Percentiles rank a stretch among this genome's conserved stretches.
Conservation (phyloP, 352 stramenopile species). For the Phytophthora pinifolia region DNA sequence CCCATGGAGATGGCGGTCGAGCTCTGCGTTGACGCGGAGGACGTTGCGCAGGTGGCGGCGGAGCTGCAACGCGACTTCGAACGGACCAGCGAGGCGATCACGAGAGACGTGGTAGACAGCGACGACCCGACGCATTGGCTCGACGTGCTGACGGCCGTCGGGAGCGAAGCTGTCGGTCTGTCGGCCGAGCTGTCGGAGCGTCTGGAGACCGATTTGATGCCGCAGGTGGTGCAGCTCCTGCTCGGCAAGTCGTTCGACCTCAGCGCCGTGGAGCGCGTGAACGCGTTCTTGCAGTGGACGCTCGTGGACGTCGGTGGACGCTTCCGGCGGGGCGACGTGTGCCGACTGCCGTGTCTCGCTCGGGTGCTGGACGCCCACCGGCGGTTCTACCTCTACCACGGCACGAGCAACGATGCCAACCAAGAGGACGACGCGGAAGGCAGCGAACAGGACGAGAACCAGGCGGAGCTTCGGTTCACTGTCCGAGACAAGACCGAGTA, state of each 20-base stretch:
- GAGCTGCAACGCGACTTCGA: constrained; percentile 61
- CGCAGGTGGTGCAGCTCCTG: constrained; percentile 58
- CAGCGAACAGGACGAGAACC: constrained; percentile 7
- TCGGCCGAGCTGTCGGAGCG: constrained; percentile 33
- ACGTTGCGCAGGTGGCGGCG: constrained; percentile 12
- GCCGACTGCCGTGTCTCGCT: constrained; percentile 44
- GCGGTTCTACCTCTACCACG: constrained; percentile 56
- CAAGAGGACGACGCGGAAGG: constrained; percentile 1
- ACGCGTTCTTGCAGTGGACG: constrained; percentile 54
- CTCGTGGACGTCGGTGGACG: constrained; percentile 31
- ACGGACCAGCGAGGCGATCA: constrained; percentile 39
- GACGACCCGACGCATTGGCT: constrained; percentile 37
- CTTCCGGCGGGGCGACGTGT: constrained; percentile 40
- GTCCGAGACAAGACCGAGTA: constrained; percentile 4
- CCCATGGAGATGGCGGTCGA: constrained; percentile 10
- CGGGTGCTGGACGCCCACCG: constrained; percentile 61
- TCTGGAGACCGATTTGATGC: constrained; percentile 55
- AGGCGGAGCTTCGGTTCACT: constrained; percentile 13
- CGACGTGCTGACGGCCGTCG: constrained; percentile 20
- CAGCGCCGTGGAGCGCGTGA: constrained; percentile 31
- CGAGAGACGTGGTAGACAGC: constrained; percentile 35
- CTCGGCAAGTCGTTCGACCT: constrained; percentile 37
- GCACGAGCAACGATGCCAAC: constrained; percentile 9
- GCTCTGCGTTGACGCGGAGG: constrained; percentile 1
- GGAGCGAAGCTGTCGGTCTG: constrained; percentile 2